Base-by-base conservation (phyloP, 2,329 filamentous ascomycete species). In the Phoma sp. region DNA sequence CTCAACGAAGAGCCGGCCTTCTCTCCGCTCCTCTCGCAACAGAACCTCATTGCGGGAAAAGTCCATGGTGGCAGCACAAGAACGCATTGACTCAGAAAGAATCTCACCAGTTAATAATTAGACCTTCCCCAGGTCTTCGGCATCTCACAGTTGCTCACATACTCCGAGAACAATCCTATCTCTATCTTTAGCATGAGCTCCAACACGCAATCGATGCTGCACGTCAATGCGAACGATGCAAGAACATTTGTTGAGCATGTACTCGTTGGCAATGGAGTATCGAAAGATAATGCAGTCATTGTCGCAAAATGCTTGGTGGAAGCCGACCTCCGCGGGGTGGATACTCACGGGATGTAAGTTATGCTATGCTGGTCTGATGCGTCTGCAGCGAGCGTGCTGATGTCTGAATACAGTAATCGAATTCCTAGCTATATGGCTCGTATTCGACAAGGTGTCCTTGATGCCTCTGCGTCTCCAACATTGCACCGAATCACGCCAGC, bases 401-500 rank as follows among this genome's bases (percentile, higher is more conserved):
- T 24, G 43, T 43, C 38, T 40, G 27, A 23, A 39, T 38, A 44
- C 39, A 56, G 52, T 18, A 91, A 90, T 71, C 85, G 90, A 5
- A 86, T 93, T 36, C 89, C 89, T 1, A 90, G 87, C 0, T 93
- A 93, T 77, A 84, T 93, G 78, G 81, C 84, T 48, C 86, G 90
- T 14, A 83, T 93, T 58, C 84, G 88, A 2, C 82, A 87, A 66
- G 86, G 86, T 2, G 87, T 89, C 2, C 82, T 93, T 7, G 79
- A 89, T 61, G 78, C 86, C 9, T 72, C 69, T 9, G 87, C 87
- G 1, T 70, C 77, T 3, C 89, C 89, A 0, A 79, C 77, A 0
- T 57, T 92, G 2, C 77, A 67, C 0, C 81, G 88, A 59, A 73
- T 86, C 42, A 93, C 90, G 0, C 89, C 89, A 0, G 89, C 86